Evolutionary conservation across 306 rosid genomes (phyloP), one percentile per base, ranked within the genome.

Genomic region (Cucumis melo): DNA sequence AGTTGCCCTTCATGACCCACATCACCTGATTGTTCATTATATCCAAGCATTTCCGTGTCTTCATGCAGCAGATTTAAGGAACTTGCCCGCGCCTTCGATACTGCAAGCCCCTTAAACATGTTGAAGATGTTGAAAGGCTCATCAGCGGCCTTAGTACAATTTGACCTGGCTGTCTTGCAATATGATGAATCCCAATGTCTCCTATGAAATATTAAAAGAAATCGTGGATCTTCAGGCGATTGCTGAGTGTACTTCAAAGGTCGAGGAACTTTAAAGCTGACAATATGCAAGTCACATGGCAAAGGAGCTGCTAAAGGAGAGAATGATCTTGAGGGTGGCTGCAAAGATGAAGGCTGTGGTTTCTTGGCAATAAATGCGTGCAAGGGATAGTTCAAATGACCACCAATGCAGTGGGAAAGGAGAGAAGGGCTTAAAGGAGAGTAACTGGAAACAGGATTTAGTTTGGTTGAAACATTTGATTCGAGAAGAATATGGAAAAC

Each of bases 241-340:
- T 78, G 89, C 87, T 85, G 97, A 78, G 85, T 73, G 81, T 85
- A 89, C 46, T 90, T 94, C 51, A 81, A 62, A 77, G 96, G 99
- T 32, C 60, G 87, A 56, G 99, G 97, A 78, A 92, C 93, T 89
- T 94, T 94, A 8, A 94, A 90, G 88, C 87, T 90, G 79, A 94
- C 99, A 23, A 94, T 82, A 81, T 94, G 99, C 81, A 94, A 86
- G 82, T 94, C 99, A 73, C 99, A 94, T 14, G 99, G 99, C 38
- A 94, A 82, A 36, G 99, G 76, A 77, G 89, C 73, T 17, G 91
- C 85, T 32, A 94, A 85, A 62, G 97, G 99, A 65, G 96, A 84
- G 86, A 92, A 92, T 44, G 86, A 88, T 82, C 95, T 85, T 0
- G 84, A 88, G 11, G 91, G 84, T n/a, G 89, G 92, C 84, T 77